These are phyloP conservation scores for Penicillium nucicola DNA, from an alignment of 495 filamentous ascomycete genomes.

Conservation along the genomic window DNA sequence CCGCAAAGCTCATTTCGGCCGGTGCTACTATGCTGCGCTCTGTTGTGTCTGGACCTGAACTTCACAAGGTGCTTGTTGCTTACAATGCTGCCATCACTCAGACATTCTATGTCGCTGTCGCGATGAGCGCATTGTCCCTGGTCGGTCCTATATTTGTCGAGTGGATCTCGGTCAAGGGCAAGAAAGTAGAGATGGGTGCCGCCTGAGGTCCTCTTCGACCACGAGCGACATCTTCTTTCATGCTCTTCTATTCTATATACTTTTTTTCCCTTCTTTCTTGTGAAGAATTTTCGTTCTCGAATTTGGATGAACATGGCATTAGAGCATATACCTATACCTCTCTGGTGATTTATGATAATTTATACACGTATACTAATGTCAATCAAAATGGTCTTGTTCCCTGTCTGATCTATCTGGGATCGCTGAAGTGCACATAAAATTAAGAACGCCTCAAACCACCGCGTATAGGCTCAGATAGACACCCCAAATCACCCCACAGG, in stretches of 20 bases:
- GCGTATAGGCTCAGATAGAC: conserved; percentile 77
- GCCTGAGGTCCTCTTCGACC: conserved; percentile 22
- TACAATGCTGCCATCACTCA: conserved; percentile 70
- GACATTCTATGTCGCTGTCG: conserved; percentile 67
- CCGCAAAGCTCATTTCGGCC: conserved; percentile 46
- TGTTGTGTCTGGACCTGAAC: conserved; percentile 37
- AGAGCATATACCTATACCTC: not conserved
- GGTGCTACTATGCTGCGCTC: conserved; percentile 67
- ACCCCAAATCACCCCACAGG: conserved; percentile 83
- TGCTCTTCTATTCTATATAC: conserved; percentile 7
- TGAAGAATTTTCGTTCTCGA: not conserved
- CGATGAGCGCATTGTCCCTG: conserved; percentile 58
- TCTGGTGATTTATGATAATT: not conserved
- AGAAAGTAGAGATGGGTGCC: conserved; percentile 63
- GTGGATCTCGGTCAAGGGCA: conserved; percentile 84
- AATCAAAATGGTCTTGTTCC: not conserved
- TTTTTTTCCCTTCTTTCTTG: not conserved
- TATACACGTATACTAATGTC: not conserved
- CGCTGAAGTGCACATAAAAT: conserved; percentile 3
- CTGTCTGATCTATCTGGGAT: not conserved
- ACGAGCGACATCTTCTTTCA: conserved; percentile 3
- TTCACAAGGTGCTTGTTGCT: conserved; percentile 57
- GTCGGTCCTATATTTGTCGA: conserved; percentile 61
- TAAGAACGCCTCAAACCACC: conserved; percentile 24
- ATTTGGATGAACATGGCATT: not conserved